Evolutionary conservation across 768 basidiomycete genomes (phyloP), one percentile per base, ranked within the genome.

Genomic region (button mushroom (Agaricus bisporus)): DNA sequence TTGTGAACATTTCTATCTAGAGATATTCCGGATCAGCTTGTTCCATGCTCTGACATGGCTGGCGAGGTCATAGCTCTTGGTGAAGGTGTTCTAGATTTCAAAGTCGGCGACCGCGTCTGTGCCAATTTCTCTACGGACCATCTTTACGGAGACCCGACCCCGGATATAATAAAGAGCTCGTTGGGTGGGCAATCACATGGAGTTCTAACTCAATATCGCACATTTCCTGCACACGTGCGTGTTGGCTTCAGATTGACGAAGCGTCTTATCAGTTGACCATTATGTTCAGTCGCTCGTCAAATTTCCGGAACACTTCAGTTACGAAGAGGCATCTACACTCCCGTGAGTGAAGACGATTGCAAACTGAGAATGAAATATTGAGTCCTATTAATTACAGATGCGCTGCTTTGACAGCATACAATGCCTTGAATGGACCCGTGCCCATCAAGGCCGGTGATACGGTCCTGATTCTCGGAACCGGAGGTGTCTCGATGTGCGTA

Each of bases 401-500:
- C 55, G 82, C 82, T 5, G 83, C 75, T 3, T 59, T 86, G 50
- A 87, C 83, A 0, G 82, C 85, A 0, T 87, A 84, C 68, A 83
- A 79, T 56, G 77, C 77, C 4, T 65, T 86, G 47, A 59, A 69
- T 56, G 79, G 81, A 1, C 68, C 69, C 0, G 61, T 64, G 5
- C 74, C 78, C 17, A 56, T 85, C 56, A 78, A 81, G 61, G 78
- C 77, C 12, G 84, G 84, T 14, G 81, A 85, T 56, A 72, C 70
- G n/a, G 79, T 85, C 22, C 73, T 82, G 39, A 69, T 81, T 29
- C 71, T 76, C 17, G 80, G 81, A 28, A 81, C 79, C 0, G 81
- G 81, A 1, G 79, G 79, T 25, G 80, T 82, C 4, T 80, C 80
- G 1, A 75, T 77, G 75, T 79, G 54, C 39, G 71, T 62, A 4